Evolutionary conservation across 139 green algal genomes (phyloP).

Genomic region (Coelastrella sp.): DNA sequence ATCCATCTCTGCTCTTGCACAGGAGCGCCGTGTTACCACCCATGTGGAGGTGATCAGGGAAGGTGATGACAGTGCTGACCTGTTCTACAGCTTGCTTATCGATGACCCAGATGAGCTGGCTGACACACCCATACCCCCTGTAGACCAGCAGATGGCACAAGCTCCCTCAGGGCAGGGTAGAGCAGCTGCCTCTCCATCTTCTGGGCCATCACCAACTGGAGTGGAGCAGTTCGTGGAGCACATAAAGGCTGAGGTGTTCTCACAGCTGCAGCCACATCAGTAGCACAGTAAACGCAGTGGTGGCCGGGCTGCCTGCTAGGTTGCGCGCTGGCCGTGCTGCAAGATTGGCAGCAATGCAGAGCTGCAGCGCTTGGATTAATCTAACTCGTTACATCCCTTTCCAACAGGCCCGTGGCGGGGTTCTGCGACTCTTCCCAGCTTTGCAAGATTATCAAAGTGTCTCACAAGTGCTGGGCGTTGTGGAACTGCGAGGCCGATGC

Average conservation of each 20-base stretch:
- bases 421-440: too few relatives aligned
- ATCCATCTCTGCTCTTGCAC: neutral
- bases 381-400: too few relatives aligned
- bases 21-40: slow-evolving; percentile 77
- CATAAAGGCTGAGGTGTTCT: slow-evolving; percentile 55
- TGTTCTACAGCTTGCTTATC: slow-evolving; percentile 80
- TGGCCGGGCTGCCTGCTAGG: too few relatives aligned
- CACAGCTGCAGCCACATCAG: slow-evolving; percentile 54
- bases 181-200: neutral
- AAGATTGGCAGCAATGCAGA: too few relatives aligned
- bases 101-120: slow-evolving; percentile 73
- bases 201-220: slow-evolving; percentile 41
- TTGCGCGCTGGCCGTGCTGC: too few relatives aligned
- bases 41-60: slow-evolving; percentile 75
- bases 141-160: slow-evolving; percentile 34
- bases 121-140: slow-evolving; percentile 26
- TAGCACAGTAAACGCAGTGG: neutral
- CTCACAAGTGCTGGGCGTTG: too few relatives aligned
- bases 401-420: too few relatives aligned
- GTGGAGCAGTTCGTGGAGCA: slow-evolving; percentile 70
- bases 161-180: neutral
- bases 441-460: too few relatives aligned
- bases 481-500: too few relatives aligned
- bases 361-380: too few relatives aligned
- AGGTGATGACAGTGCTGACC: slow-evolving; percentile 61